Evolutionary conservation across 495 filamentous ascomycete genomes (phyloP).

Genomic region (Aspergillus saccharolyticus): DNA sequence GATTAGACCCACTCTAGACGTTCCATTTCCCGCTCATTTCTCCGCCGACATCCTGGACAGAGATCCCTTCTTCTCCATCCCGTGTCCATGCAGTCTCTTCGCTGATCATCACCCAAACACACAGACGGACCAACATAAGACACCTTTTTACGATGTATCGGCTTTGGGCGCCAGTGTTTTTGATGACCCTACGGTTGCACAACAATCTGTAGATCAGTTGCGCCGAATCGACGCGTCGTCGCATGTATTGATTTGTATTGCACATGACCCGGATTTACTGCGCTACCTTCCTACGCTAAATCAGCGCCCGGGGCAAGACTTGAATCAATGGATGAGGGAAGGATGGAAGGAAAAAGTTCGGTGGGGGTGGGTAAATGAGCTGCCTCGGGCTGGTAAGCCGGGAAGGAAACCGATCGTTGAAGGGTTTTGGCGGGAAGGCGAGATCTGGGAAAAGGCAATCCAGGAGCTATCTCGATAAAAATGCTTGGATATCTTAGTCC

Average conservation of each 20-base stretch:
- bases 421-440: constrained; percentile 23
- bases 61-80: constrained; percentile 7
- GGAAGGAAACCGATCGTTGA: constrained; percentile 17
- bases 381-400: constrained; percentile 22
- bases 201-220: constrained; percentile 17
- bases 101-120: constrained; percentile 14
- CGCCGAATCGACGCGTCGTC: constrained; percentile 39
- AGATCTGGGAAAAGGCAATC: constrained; percentile 8
- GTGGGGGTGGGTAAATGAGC: constrained; percentile 24
- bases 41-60: not conserved
- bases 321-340: constrained; percentile 46
- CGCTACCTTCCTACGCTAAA: constrained; percentile 23
- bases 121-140: constrained; percentile 8
- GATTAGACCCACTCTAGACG: constrained; percentile 39
- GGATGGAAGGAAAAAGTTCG: constrained; percentile 33
- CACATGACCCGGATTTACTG: constrained; percentile 41
- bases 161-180: constrained; percentile 17
- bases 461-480: not conserved
- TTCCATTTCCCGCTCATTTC: constrained; percentile 15
- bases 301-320: constrained; percentile 35
- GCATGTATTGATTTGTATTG: constrained; percentile 43
- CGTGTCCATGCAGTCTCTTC: constrained; percentile 28
- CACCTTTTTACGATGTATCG: constrained; percentile 21
- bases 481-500: not conserved
- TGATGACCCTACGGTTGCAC: constrained; percentile 17